A percentile compares a stretch with the other conserved stretches of the same genome.
phyloP scores from a whole-genome alignment of 768 basidiomycete genomes.

The Pleurotus eryngii region DNA sequence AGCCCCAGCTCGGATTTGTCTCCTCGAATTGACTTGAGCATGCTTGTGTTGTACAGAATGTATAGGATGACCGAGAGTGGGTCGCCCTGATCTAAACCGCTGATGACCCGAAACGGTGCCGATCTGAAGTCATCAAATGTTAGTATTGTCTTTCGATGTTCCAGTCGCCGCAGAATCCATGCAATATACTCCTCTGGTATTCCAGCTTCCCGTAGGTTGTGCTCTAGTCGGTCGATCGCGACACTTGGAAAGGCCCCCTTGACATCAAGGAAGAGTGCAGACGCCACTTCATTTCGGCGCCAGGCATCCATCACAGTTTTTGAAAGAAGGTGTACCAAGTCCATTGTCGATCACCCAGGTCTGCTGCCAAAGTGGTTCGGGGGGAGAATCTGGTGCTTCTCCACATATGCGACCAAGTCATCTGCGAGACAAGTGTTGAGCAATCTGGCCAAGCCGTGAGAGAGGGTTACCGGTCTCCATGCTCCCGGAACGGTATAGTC shows the following conservation, averaged over 20 bases:
- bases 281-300: slow-evolving; percentile 17
- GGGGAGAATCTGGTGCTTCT: slow-evolving; percentile 19
- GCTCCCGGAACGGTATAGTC: slow-evolving; percentile 30
- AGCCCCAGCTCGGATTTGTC: too few relatives aligned
- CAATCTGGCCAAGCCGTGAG: slow-evolving; percentile 12
- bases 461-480: slow-evolving; percentile 28
- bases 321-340: slow-evolving; percentile 22
- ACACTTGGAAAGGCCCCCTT: slow-evolving; percentile 25
- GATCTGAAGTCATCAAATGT: slow-evolving; percentile 26
- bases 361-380: slow-evolving; percentile 25
- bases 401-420: slow-evolving; percentile 14
- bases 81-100: slow-evolving; percentile 24
- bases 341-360: slow-evolving; percentile 24
- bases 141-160: slow-evolving; percentile 16
- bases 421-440: slow-evolving; percentile 10
- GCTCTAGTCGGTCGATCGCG: slow-evolving; percentile 11
- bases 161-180: slow-evolving; percentile 14
- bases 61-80: slow-evolving; percentile 23
- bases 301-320: slow-evolving; percentile 18
- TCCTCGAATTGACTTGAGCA: slow-evolving; percentile 11
- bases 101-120: slow-evolving; percentile 13
- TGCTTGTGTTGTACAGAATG: slow-evolving; percentile 23
- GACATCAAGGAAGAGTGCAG: slow-evolving; percentile 26
- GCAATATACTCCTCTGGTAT: slow-evolving; percentile 18
- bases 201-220: slow-evolving; percentile 18